Base-by-base conservation (phyloP, 2,329 filamentous ascomycete genomes). In the Fusarium haematococcum region DNA sequence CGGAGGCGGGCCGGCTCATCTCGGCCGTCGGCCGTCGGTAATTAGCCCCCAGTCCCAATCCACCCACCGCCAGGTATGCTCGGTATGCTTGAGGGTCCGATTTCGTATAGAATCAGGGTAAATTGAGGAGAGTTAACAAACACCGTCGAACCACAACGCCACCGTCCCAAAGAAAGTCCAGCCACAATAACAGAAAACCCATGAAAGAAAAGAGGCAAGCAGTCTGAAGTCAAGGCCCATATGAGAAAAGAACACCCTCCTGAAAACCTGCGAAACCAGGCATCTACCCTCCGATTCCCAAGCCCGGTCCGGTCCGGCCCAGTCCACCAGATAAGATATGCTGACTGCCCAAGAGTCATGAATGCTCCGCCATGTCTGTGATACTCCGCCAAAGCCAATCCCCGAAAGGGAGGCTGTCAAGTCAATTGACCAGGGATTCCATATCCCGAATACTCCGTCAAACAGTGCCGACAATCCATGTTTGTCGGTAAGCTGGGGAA, bases 331-430 rank as follows among this genome's bases (percentile, higher is more conserved):
- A 60, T 57, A 37, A 48, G 48, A 52, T 52, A 52, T 74, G 62
- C 65, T 68, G 67, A 61, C 62, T 58, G 64, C 61, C 67, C 68
- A 63, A 71, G 65, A 62, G 65, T 70, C 71, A 75, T 76, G 65
- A 73, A 68, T 77, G 75, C 75, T 76, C 73, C 76, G 64, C 69
- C 76, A 67, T 75, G 48, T 75, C 68, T 75, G 69, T 71, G 65
- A 65, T 78, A 78, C 76, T 78, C 75, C 76, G 54, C 67, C 71
- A 74, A 77, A 78, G 73, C 67, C 72, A 64, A 70, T 65, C 57
- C 76, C 70, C 50, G 48, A 64, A 76, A 75, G 67, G 75, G 75
- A 78, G 75, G 76, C 69, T 77, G 73, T 77, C 71, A 74, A 75
- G 71, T 69, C 68, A 56, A 75, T 65, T 64, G 71, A 73, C 71